A percentile compares a stretch with the other conserved stretches of the same genome.
These are phyloP conservation scores for Nakaseomyces nivariensis DNA, from an alignment of 1,139 yeast species.

Conservation along the genomic window DNA sequence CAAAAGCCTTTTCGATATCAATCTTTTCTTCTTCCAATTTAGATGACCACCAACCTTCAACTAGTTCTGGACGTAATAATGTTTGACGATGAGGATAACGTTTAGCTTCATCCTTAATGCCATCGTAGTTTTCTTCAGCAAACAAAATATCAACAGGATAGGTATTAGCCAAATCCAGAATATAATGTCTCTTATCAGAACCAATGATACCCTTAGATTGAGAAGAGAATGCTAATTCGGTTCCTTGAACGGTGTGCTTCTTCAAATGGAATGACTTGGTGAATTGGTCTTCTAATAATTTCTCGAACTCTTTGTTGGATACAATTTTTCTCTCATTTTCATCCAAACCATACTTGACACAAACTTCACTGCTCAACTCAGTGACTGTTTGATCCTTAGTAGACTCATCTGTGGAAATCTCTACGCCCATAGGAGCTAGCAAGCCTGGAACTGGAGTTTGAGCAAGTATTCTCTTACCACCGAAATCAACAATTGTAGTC, in stretches of 20 bases:
- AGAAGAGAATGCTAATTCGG: constrained; percentile 55
- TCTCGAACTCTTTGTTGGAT: constrained; percentile 42
- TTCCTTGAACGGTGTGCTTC: constrained; percentile 47
- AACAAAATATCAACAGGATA: constrained; percentile 80
- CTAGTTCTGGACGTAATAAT: constrained; percentile 75
- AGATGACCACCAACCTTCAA: constrained; percentile 81
- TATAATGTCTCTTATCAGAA: constrained; percentile 73
- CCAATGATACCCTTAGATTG: constrained; percentile 83
- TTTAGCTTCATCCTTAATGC: constrained; percentile 31
- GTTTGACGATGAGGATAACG: constrained; percentile 78
- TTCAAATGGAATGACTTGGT: constrained; percentile 75
- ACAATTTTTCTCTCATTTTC: constrained; percentile 41
- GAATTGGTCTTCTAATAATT: constrained; percentile 46
- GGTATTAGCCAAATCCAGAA: constrained; percentile 74
- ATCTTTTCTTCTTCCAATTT: constrained; percentile 44
- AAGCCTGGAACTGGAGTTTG: constrained; percentile 99
- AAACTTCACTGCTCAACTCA: constrained; percentile 24
- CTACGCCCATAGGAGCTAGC: constrained; percentile 38
- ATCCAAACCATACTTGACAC: constrained; percentile 59
- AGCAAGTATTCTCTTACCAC: constrained; percentile 79
- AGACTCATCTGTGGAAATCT: constrained; percentile 26
- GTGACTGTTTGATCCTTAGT: constrained; percentile 29
- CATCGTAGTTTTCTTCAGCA: constrained; percentile 44
- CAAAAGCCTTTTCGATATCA: constrained; percentile 41
- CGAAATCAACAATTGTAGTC: constrained; percentile 77